phyloP scores from a whole-genome alignment of 2,329 filamentous ascomycete species.

The Ascochyta pisi region DNA sequence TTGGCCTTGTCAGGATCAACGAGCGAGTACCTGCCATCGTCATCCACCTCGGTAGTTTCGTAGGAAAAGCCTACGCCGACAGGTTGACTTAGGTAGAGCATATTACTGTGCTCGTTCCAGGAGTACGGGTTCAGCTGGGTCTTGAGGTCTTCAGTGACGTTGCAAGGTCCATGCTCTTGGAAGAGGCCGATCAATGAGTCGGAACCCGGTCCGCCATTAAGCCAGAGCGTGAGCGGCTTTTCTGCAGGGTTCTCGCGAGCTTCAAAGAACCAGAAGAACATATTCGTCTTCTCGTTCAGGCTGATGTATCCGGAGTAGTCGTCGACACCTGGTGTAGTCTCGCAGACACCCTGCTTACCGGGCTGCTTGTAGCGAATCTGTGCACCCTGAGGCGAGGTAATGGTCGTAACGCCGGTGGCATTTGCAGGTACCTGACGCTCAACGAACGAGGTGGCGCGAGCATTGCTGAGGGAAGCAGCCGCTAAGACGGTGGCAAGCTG shows the following conservation, averaged over 20 bases:
- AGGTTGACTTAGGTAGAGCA: constrained; percentile 51
- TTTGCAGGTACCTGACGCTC: constrained; percentile 42
- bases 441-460: constrained; percentile 34
- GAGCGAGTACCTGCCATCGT: constrained; percentile 38
- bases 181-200: constrained; percentile 64
- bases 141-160: constrained; percentile 46
- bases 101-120: constrained; percentile 50
- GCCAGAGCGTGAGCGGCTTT: constrained; percentile 54
- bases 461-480: constrained; percentile 24
- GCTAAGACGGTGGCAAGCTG: constrained; percentile 32
- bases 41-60: constrained; percentile 36
- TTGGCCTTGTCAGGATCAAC: constrained; percentile 41
- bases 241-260: constrained; percentile 52
- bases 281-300: constrained; percentile 44
- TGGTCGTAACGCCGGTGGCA: constrained; percentile 40
- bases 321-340: constrained; percentile 44
- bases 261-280: constrained; percentile 59
- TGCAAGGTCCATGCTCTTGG: constrained; percentile 46
- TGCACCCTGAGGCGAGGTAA: constrained; percentile 45
- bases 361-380: constrained; percentile 46
- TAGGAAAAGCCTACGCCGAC: constrained; percentile 52
- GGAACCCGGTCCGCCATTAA: constrained; percentile 62
- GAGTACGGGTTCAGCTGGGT: constrained; percentile 48
- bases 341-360: constrained; percentile 54
- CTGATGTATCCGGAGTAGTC: constrained; percentile 50